Conservation (phyloP, 768 basidiomycete species). For the Lyophyllum atratum region DNA sequence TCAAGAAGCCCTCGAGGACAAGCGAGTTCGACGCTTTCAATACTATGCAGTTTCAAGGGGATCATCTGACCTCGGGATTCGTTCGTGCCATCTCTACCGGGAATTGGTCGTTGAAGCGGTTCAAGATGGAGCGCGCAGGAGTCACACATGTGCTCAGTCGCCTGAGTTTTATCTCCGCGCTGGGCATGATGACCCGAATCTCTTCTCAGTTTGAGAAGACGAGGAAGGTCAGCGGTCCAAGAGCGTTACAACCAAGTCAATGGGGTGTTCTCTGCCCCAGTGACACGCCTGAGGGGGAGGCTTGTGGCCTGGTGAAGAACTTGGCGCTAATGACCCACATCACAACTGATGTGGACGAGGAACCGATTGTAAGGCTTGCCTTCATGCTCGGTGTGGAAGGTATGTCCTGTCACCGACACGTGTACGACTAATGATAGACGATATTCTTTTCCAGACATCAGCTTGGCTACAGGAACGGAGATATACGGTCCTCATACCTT, state of each 20-base stretch:
- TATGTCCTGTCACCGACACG: conserved; percentile 28
- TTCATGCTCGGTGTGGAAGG: conserved; percentile 99
- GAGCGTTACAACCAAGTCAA: conserved; percentile 96
- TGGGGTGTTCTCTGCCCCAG: conserved; percentile 99
- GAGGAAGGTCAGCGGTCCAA: conserved; percentile 95
- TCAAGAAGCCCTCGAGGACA: conserved; percentile 94
- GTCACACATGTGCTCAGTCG: conserved; percentile 97
- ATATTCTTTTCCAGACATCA: conserved; percentile 66
- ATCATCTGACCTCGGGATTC: conserved; percentile 94
- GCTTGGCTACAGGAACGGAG: conserved; percentile 89
- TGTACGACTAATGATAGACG: conserved; percentile 7
- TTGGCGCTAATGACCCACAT: conserved; percentile 99
- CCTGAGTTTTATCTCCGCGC: conserved; percentile 92
- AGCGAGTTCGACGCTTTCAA: conserved; percentile 94
- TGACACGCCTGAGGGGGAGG: conserved; percentile 99
- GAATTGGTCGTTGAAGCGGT: conserved; percentile 98
- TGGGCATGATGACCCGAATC: conserved; percentile 99
- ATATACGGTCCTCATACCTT: conserved; percentile 93
- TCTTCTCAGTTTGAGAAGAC: conserved; percentile 99
- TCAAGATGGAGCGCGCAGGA: conserved; percentile 99
- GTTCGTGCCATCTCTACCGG: conserved; percentile 97
- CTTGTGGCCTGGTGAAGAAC: conserved; percentile 98
- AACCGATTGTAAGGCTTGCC: conserved; percentile 84
- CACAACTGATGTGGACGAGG: conserved; percentile 97
- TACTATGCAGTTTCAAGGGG: conserved; percentile 94